Evolutionary conservation across 768 basidiomycete species (phyloP), one percentile per base, ranked within the genome.

Genomic region (Boletellus sp.): DNA sequence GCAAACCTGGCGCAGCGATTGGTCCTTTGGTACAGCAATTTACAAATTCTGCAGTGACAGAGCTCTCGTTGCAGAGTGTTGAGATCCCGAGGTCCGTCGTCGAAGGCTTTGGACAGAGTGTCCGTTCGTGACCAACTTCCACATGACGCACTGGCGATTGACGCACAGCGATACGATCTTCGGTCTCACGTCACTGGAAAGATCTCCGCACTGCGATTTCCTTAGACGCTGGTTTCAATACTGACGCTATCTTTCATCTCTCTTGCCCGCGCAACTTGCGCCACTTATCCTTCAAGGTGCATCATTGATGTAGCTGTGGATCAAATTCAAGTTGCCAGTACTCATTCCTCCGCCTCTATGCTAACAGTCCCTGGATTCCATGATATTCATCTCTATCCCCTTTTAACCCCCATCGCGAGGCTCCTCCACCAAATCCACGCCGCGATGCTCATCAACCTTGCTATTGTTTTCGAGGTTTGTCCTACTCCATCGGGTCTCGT

Each of bases 361-460:
- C 17, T 51, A 5, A 44, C 42, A 5, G 53, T 54, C 34, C n/a
- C 52, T 6, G 8, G 38, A 3, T 55, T 57, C 26, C 26, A 10
- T 11, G 16, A 22, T 0, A 0, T 57, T 28, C 3, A 1, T 23
- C 31, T 57, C 1, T 8, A 4, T 6, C 42, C 51, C 4, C 16
- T 31, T 6, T 22, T 50, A 17, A 13, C 8, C 2, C 9, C 31
- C 9, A 7, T 48, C 32, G 15, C n/a, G 42, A 45, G 17, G 42
- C 19, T 58, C 38, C 31, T 57, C 11, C 17, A 11, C 22, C 41
- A 31, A 34, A 8, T 50, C n/a, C 6, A 3, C 38, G 0, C 46
- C 10, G 48, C 56, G 3, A 6, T 1, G 3, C 6, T 51, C 9
- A 3, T 9, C 1, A 3, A 32, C 6, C n/a, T 47, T 19, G 22